A percentile compares a stretch with the other conserved stretches of the same genome.
Evolutionary conservation across 495 filamentous ascomycete genomes (phyloP).

Genomic region (Xylaria bambusicola): DNA sequence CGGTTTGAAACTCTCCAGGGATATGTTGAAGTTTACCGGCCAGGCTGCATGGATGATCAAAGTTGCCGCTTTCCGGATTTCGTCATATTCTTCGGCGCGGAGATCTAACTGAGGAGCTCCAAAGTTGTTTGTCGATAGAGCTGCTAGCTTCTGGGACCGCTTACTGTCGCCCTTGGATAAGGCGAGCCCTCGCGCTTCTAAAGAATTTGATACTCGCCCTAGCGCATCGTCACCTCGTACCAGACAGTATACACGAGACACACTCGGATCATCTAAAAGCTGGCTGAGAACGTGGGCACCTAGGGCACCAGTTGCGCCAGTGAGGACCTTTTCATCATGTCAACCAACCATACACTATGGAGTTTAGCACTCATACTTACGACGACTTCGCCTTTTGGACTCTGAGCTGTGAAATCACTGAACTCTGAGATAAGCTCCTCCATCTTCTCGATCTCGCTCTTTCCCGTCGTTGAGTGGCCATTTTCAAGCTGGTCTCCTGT

Average conservation of each 20-base stretch:
- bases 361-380: not conserved
- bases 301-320: slow-evolving; percentile 61
- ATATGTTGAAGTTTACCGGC: slow-evolving; percentile 71
- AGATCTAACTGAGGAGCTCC: slow-evolving; percentile 49
- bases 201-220: slow-evolving; percentile 36
- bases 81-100: slow-evolving; percentile 28
- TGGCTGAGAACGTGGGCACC: slow-evolving; percentile 56
- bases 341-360: slow-evolving; percentile 34
- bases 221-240: slow-evolving; percentile 44
- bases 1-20: slow-evolving; percentile 56
- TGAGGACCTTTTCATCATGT: slow-evolving; percentile 48
- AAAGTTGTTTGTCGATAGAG: slow-evolving; percentile 37
- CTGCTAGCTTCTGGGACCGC: slow-evolving; percentile 21
- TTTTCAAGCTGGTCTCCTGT: slow-evolving; percentile 17
- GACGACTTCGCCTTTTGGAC: slow-evolving; percentile 23
- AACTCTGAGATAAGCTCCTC: slow-evolving; percentile 52
- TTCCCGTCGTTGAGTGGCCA: not conserved
- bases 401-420: slow-evolving; percentile 44
- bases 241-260: slow-evolving; percentile 55
- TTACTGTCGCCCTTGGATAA: slow-evolving; percentile 25
- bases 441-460: slow-evolving; percentile 44
- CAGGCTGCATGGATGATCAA: slow-evolving; percentile 67
- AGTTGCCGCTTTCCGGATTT: slow-evolving; percentile 45
- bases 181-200: slow-evolving; percentile 39
- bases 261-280: slow-evolving; percentile 45